These are phyloP conservation scores for Bisporella sp. DNA, from an alignment of 2,329 filamentous ascomycete genomes.

Conservation along the genomic window DNA sequence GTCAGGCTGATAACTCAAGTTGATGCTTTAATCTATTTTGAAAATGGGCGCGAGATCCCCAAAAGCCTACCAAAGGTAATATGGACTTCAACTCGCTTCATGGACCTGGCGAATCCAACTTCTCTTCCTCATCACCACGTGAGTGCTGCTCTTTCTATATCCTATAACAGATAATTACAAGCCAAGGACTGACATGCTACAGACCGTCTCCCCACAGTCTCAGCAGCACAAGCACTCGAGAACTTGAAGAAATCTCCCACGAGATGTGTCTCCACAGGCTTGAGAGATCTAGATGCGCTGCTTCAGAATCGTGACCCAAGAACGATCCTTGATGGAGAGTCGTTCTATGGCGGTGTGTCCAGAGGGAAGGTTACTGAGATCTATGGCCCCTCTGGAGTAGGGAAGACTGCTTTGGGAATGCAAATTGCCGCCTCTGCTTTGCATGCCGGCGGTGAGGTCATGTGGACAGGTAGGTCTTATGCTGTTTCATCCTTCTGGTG, in stretches of 20 bases:
- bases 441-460: constrained; percentile 51
- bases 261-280: constrained; percentile 48
- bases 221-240: constrained; percentile 65
- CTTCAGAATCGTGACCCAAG: constrained; percentile 30
- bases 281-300: constrained; percentile 44
- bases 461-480: constrained; percentile 66
- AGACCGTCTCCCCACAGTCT: constrained; percentile 74
- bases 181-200: constrained; percentile 6
- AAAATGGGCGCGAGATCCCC: too few relatives aligned
- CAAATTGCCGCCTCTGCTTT: constrained; percentile 62
- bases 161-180: not conserved
- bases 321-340: constrained; percentile 7
- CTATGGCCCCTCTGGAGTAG: constrained; percentile 79
- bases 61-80: too few relatives aligned
- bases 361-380: constrained; percentile 78
- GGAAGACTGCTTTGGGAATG: constrained; percentile 76
- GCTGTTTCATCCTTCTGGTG: too few relatives aligned
- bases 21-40: too few relatives aligned
- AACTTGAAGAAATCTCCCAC: constrained; percentile 45
- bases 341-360: constrained; percentile 50
- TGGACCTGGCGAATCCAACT: constrained; percentile 54
- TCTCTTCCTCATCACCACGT: constrained; percentile 31
- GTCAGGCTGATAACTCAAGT: too few relatives aligned
- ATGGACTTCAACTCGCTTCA: constrained; percentile 52
- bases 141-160: constrained; percentile 1